phyloP scores from a whole-genome alignment of 768 basidiomycete genomes.

The Tylopilus plumbeoviolaceoides region DNA sequence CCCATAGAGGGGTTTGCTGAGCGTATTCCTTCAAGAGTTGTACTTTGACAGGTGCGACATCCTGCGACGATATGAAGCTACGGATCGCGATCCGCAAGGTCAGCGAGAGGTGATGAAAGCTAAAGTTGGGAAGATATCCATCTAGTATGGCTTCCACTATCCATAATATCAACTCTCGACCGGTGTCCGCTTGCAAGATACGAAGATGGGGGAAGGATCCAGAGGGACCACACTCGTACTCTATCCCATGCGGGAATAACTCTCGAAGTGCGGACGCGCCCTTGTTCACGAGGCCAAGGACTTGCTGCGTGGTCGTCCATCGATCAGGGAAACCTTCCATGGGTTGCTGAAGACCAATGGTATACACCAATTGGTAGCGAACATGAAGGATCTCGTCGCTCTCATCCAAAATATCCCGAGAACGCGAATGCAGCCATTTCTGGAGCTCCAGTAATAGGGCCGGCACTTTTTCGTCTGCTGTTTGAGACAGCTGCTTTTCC shows the following conservation, averaged over 20 bases:
- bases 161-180: slow-evolving; percentile 8
- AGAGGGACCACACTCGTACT: slow-evolving; percentile 10
- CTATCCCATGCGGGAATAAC: slow-evolving; percentile 10
- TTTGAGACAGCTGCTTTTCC: slow-evolving; percentile 28
- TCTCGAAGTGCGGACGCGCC: slow-evolving; percentile 10
- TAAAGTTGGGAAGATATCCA: slow-evolving; percentile 11
- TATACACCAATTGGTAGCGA: slow-evolving; percentile 37
- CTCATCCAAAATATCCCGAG: slow-evolving; percentile 30
- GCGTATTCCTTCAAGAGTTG: slow-evolving; percentile 7
- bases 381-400: slow-evolving; percentile 33
- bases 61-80: slow-evolving; percentile 21
- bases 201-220: slow-evolving; percentile 26
- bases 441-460: slow-evolving; percentile 25
- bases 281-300: slow-evolving; percentile 26
- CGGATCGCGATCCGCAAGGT: slow-evolving; percentile 7
- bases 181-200: slow-evolving; percentile 13
- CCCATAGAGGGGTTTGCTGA: slow-evolving; percentile 12
- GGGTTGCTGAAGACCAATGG: slow-evolving; percentile 27
- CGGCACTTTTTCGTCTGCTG: neutral
- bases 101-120: slow-evolving; percentile 9
- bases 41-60: neutral
- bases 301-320: slow-evolving; percentile 32
- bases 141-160: slow-evolving; percentile 17
- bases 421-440: slow-evolving; percentile 22
- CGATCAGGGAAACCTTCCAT: slow-evolving; percentile 33